Evolutionary conservation across 2,329 filamentous ascomycete genomes (phyloP), one percentile per base, ranked within the genome.

Genomic region (Xylariaceae sp.): DNA sequence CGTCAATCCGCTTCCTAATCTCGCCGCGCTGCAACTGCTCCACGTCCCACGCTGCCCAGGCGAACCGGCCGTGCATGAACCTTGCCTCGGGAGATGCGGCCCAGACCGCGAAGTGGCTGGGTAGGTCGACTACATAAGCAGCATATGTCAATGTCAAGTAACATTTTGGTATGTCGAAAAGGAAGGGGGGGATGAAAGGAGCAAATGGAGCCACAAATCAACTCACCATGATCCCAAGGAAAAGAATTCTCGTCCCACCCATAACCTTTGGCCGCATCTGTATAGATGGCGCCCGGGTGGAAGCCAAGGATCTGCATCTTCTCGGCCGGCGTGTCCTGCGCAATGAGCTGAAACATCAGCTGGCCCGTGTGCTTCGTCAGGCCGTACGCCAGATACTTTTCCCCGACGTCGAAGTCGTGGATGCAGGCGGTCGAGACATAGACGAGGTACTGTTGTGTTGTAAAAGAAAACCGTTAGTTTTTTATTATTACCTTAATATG

Each of bases 31-130:
- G 62, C 16, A 76, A 50, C 60, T 76, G 71, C n/a, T 75, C 66
- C 4, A 73, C 67, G 56, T 77, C 74, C 73, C 73, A 76, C 9
- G 67, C 65, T 4, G 68, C 64, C 68, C 71, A 75, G 3, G 73
- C 60, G 21, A 71, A 70, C 26, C 71, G 71, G 11, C 70, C 68
- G 44, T 71, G 72, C 10, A 76, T 53, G 50, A 76, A 76, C 11
- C 37, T 58, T 1, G 74, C 73, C 46, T 76, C 72, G 1, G 67
- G 60, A 6, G 66, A 67, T 3, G 73, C 70, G 6, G 72, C 63
- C 74, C 73, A 76, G n/a, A 76, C 68, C 4, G 63, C 57, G 44
- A 73, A 76, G 35, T 70, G 53, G 3, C 58, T 70, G 1, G 73
- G 66, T 8, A 75, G 64, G 21, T 62, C 42, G n/a, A 42, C 66